Evolutionary conservation across 495 filamentous ascomycete species (phyloP).

Genomic region (Niebla homalea): DNA sequence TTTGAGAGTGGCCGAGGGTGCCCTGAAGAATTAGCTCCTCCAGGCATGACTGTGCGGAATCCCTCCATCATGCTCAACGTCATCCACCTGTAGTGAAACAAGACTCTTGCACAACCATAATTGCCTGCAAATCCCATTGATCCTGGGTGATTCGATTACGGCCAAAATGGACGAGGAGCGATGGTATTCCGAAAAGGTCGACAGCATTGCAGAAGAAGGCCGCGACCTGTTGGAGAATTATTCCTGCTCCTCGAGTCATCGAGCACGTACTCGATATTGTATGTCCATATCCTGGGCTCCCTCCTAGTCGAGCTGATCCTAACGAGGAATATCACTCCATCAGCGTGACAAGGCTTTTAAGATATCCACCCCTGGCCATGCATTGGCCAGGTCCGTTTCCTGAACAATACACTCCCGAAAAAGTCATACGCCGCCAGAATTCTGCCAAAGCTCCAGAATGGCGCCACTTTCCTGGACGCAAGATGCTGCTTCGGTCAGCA

Average conservation of each 20-base stretch:
- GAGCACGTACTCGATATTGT: constrained; percentile 35
- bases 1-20: too few species aligned
- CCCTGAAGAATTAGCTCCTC: too few species aligned
- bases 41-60: too few species aligned
- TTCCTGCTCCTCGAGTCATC: constrained; percentile 30
- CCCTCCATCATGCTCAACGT: too few species aligned
- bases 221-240: constrained; percentile 32
- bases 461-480: constrained; percentile 27
- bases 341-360: constrained; percentile 28
- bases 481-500: constrained; percentile 39
- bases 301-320: neutral
- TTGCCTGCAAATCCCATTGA: too few species aligned
- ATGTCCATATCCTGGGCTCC: constrained; percentile 1
- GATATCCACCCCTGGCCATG: constrained; percentile 35
- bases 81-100: too few species aligned
- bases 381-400: constrained; percentile 40
- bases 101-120: too few species aligned
- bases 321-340: neutral
- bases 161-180: neutral
- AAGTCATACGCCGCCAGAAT: constrained; percentile 25
- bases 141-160: neutral
- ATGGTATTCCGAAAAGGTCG: constrained; percentile 3
- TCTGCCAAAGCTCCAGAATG: constrained; percentile 17
- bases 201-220: constrained; percentile 1
- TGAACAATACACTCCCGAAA: constrained; percentile 29